Base-by-base conservation (phyloP, 2,329 filamentous ascomycete genomes). In the Trichoderma guizhouense region DNA sequence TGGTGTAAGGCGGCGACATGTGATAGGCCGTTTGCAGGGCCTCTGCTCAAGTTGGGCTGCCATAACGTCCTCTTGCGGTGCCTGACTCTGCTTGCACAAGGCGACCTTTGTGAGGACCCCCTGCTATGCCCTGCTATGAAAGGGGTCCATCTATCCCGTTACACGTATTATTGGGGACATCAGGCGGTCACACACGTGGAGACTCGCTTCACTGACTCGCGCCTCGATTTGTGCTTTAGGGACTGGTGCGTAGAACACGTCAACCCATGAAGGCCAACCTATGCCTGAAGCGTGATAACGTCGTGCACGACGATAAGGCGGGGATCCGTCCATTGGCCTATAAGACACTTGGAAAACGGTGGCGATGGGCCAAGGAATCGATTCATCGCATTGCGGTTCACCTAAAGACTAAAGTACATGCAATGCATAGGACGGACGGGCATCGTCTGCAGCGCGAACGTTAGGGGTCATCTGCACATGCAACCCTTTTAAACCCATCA, bases 161-260 rank as follows among this genome's bases (percentile, higher is more conserved):
- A 69, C 67, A 69, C 67, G 67, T 69, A 69, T 69, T 69, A 53
- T 62, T 51, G 28, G 51, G 43, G 67, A 36, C 26, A 62, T 69
- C 67, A 69, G 67, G 67, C 67, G 67, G 67, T 69, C 67, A 69
- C 67, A 69, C 57, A 69, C 67, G 67, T 69, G 67, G 67, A 69
- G 21, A 36, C 67, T 51, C 67, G 39, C 8, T 69, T 53, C 39
- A 69, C 67, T 69, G 67, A 69, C 67, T 69, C 67, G 67, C 67
- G 57, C 26, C 57, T 53, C 57, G n/a, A 69, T 58, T 60, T 69
- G 57, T 58, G 55, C 36, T 69, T 61, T 69, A 34, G 21, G 65
- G 65, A 68, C 34, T 68, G 57, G 65, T 60, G 65, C 66, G 66
- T 61, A 62, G 67, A 69, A 69, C 67, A 69, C 67, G 67, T 69